Conservation (phyloP, 2,329 filamentous ascomycete genomes). For the Ascocoryne sarcoides region DNA sequence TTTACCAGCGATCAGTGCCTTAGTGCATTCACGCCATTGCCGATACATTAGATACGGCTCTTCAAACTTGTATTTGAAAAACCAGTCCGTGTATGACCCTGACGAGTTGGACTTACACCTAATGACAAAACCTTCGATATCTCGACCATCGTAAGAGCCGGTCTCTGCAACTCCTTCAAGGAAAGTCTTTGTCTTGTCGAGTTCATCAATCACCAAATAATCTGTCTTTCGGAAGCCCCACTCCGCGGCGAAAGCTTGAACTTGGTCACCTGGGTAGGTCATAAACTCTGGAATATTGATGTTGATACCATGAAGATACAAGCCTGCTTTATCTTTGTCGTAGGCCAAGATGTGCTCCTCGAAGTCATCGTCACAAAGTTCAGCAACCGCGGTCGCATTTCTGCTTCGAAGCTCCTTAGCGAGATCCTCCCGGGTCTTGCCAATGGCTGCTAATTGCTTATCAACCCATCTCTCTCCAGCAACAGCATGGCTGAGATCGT, state of each 20-base stretch:
- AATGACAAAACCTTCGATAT: conserved; percentile 95
- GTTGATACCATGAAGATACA: conserved; percentile 95
- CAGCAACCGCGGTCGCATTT: conserved; percentile 91
- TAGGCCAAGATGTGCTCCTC: conserved; percentile 97
- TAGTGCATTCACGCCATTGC: conserved; percentile 97
- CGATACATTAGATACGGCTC: conserved; percentile 98
- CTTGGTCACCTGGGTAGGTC: conserved; percentile 74
- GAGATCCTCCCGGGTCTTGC: conserved; percentile 71
- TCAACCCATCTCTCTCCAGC: conserved; percentile 79
- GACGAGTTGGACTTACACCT: conserved; percentile 61
- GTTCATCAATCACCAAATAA: conserved; percentile 66
- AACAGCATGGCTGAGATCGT: conserved; percentile 68
- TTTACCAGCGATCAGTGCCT: conserved; percentile 70
- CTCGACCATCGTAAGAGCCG: conserved; percentile 79
- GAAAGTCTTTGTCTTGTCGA: conserved; percentile 67
- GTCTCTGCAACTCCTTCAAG: conserved; percentile 80
- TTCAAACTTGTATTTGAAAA: conserved; percentile 99
- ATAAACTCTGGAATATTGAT: conserved; percentile 87
- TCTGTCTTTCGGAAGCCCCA: conserved; percentile 94
- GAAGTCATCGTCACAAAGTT: conserved; percentile 91
- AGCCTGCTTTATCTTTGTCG: conserved; percentile 68
- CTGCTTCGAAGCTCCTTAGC: conserved; percentile 65
- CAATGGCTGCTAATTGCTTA: conserved; percentile 65
- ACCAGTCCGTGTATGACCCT: conserved; percentile 76
- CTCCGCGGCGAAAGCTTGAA: conserved; percentile 79